Evolutionary conservation across 2,329 filamentous ascomycete genomes (phyloP).

Genomic region (Paecilomyces dactylethromorphus): DNA sequence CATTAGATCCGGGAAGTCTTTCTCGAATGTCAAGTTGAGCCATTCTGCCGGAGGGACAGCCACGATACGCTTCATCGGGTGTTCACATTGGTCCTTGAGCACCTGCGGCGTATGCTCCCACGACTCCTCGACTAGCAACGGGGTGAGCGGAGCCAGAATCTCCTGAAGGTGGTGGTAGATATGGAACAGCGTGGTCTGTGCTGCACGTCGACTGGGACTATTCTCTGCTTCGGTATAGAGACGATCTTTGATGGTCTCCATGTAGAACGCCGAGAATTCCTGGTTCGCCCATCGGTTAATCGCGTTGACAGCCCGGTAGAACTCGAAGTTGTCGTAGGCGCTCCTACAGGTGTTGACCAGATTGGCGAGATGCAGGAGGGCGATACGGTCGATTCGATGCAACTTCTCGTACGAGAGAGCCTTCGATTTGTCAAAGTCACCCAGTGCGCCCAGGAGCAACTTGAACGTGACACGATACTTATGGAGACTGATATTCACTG

Average conservation of each 20-base stretch:
- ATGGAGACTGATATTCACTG: conserved; percentile 68
- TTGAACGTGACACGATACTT: conserved; percentile 89
- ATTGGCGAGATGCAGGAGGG: conserved; percentile 65
- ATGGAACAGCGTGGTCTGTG: conserved; percentile 51
- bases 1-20: conserved; percentile 34
- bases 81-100: conserved; percentile 48
- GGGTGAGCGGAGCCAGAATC: conserved; percentile 75
- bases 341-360: conserved; percentile 59
- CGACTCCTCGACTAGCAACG: conserved; percentile 78
- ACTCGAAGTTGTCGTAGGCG: conserved; percentile 67
- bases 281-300: conserved; percentile 76
- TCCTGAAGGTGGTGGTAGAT: conserved; percentile 68
- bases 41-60: conserved; percentile 25
- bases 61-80: conserved; percentile 38
- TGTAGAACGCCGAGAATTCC: conserved; percentile 87
- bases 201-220: conserved; percentile 52
- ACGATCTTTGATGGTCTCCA: conserved; percentile 86
- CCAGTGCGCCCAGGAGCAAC: conserved; percentile 75
- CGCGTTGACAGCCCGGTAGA: conserved; percentile 66
- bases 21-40: conserved; percentile 43
- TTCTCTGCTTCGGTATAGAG: conserved; percentile 74
- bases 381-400: conserved; percentile 64
- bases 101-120: conserved; percentile 69
- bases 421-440: conserved; percentile 44
- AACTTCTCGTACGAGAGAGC: conserved; percentile 41